Percentiles rank a stretch among this genome's conserved stretches.
phyloP scores from a whole-genome alignment of 2,329 filamentous ascomycete species.

The Clonostachys rhizophaga region DNA sequence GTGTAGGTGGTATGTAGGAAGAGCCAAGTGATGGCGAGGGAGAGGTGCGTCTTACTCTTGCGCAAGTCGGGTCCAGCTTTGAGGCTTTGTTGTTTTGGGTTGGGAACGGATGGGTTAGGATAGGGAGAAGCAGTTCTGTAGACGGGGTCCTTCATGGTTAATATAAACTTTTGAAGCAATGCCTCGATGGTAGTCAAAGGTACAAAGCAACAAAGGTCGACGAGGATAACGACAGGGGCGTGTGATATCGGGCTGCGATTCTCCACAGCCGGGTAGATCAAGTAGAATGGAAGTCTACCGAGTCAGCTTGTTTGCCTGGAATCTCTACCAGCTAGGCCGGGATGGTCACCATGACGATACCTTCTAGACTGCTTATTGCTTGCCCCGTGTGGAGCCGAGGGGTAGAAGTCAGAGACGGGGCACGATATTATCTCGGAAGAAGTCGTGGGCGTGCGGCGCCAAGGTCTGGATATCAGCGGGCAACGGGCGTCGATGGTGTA shows the following conservation, averaged over 20 bases:
- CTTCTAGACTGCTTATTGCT: too few species aligned
- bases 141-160: conserved; percentile 36
- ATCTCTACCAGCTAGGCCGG: too few species aligned
- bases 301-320: too few species aligned
- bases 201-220: background rate
- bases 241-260: too few species aligned
- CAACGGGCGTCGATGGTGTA: too few species aligned
- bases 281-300: too few species aligned
- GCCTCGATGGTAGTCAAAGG: background rate
- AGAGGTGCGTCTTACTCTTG: conserved; percentile 29
- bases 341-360: too few species aligned
- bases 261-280: too few species aligned
- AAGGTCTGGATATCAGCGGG: too few species aligned
- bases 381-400: too few species aligned
- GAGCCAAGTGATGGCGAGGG: background rate
- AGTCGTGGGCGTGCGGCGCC: background rate
- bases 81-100: conserved; percentile 22
- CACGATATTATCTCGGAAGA: conserved; percentile 8
- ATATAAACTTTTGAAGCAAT: conserved; percentile 16
- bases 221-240: too few species aligned
- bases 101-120: conserved; percentile 20
- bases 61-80: conserved; percentile 29
- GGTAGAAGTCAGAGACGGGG: conserved; percentile 2
- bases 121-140: conserved; percentile 29
- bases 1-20: background rate